Evolutionary conservation across 352 stramenopile genomes (phyloP), one percentile per base, ranked within the genome.

Genomic region (Thalassiosira ordinaria): DNA sequence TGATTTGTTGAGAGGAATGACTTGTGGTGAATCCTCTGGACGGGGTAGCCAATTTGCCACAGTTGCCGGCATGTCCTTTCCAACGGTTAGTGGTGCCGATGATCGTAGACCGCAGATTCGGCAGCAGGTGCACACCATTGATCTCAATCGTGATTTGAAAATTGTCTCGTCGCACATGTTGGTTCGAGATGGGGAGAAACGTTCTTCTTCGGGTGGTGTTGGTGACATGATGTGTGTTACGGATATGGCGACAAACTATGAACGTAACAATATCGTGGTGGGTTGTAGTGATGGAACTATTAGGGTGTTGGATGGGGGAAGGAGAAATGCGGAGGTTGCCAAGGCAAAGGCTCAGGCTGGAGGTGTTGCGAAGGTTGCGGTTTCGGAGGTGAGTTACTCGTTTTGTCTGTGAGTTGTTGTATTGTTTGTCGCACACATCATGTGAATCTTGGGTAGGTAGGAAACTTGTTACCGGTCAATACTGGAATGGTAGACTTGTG

Each of bases 241-340:
- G 18, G 80, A 82, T 37, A 71, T 92, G 53, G 70, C 74, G 31
- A 79, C 65, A 0, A 91, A 84, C 75, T 33, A 84, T 13, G 73
- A 84, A 13, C 73, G 71, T 47, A 74, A 76, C 59, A 85, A 69
- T n/a, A 69, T 92, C 63, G 73, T 93, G 33, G 82, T 83, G 31
- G 88, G 84, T 27, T 92, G 86, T 63, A 79, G 84, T 1, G 88
- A 93, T 87, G 88, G 88, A 1, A 87, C 88, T 16, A 74, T 93
- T 27, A 75, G 86, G 22, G 49, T 93, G 0, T 69, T 93, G 24
- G 88, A 93, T 78, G 82, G 82, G 31, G 80, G 78, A 2, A 73
- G 78, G 22, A 72, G 73, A 8, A 70, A 75, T 52, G 73, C 56
- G 13, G 85, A 91, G 59, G 53, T 90, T 13, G 88, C 81, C 0